Evolutionary conservation across 1,139 yeast species (phyloP).

Genomic region (Suzukiozyma palmioleophila): DNA sequence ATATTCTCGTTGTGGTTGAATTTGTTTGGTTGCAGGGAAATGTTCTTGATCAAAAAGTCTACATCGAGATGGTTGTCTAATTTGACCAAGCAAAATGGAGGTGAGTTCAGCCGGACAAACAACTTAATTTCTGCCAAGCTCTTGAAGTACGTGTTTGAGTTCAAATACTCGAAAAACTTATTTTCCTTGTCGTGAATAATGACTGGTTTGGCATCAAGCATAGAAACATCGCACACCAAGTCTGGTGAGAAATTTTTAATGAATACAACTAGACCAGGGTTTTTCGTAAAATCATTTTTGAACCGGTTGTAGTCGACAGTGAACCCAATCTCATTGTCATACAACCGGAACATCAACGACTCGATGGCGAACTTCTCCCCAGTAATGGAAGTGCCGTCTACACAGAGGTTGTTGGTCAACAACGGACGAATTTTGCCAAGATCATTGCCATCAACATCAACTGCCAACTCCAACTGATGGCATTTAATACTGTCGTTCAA

Average conservation of each 20-base stretch:
- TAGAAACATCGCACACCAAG: not conserved
- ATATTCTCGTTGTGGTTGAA: conserved; percentile 25
- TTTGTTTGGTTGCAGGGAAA: conserved; percentile 20
- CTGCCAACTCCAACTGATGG: not conserved
- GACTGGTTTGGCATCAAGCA: not conserved
- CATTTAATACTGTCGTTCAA: not conserved
- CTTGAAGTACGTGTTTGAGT: conserved; percentile 1
- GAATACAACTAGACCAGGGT: conserved; percentile 1
- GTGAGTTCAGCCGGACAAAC: conserved; percentile 1
- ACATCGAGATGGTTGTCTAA: conserved; percentile 36
- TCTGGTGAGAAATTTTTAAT: conserved; percentile 1
- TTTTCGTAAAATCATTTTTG: not conserved
- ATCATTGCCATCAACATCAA: not conserved
- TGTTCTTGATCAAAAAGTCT: conserved; percentile 20
- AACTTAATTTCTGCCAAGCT: conserved; percentile 2
- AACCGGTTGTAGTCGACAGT: not conserved
- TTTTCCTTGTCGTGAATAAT: not conserved
- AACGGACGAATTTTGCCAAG: not conserved
- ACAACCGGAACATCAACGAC: conserved; percentile 1
- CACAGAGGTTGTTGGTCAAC: not conserved
- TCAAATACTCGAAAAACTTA: not conserved
- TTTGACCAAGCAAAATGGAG: conserved; percentile 30
- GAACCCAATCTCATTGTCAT: not conserved
- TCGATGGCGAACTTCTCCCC: conserved; percentile 2
- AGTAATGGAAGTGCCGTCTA: not conserved